Conservation (phyloP, 768 basidiomycete genomes). For the Tephrocybe sp. region DNA sequence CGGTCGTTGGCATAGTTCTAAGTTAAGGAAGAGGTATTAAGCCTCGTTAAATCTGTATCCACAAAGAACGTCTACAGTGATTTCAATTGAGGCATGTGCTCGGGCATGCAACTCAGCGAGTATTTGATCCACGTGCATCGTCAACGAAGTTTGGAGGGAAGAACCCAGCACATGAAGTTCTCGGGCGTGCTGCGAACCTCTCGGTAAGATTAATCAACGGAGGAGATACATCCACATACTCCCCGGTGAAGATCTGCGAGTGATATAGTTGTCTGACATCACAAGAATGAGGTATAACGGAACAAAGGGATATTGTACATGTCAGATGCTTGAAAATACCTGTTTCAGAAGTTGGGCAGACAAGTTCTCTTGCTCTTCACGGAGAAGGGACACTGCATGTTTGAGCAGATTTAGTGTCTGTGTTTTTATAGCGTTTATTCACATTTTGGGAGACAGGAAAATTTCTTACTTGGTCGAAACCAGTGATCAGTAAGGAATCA, state of each 20-base stretch:
- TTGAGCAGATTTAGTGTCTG: slow-evolving; percentile 7
- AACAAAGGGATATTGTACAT: background rate
- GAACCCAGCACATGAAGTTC: slow-evolving; percentile 4
- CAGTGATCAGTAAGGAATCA: background rate
- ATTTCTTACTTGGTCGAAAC: slow-evolving; percentile 4
- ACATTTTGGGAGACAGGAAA: background rate
- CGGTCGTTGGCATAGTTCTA: slow-evolving; percentile 13
- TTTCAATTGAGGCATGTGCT: slow-evolving; percentile 11
- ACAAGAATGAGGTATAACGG: background rate
- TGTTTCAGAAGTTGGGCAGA: slow-evolving; percentile 6
- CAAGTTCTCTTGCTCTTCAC: slow-evolving; percentile 1
- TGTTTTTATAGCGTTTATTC: background rate
- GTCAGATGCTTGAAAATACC: slow-evolving; percentile 7
- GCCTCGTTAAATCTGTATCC: background rate
- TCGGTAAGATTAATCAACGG: background rate
- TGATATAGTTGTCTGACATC: background rate
- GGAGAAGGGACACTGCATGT: background rate
- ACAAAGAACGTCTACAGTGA: slow-evolving; percentile 9
- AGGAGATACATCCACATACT: background rate
- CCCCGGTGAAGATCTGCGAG: slow-evolving; percentile 10
- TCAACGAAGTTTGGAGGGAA: background rate
- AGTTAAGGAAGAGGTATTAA: background rate
- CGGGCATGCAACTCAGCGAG: slow-evolving; percentile 6
- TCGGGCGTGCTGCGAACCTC: slow-evolving; percentile 5
- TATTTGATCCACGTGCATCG: slow-evolving; percentile 5